Percentiles rank a stretch among this genome's conserved stretches.
These are phyloP conservation scores for Fusarium guadeloupense DNA, from an alignment of 2,329 filamentous ascomycete species.

Conservation along the genomic window DNA sequence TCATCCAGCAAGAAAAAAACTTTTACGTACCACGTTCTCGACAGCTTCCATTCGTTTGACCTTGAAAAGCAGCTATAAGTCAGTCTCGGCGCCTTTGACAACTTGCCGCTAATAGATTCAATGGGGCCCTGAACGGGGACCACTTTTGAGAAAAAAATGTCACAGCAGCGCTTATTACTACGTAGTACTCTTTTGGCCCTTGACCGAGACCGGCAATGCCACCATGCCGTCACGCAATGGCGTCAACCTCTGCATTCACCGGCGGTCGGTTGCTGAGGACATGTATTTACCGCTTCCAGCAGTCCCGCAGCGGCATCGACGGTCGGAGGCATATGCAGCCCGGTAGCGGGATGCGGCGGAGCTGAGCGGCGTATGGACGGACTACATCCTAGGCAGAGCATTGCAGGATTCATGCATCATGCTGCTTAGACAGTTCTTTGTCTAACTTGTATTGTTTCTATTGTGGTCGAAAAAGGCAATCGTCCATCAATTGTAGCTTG, in stretches of 20 bases:
- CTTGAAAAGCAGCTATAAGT: slow-evolving; percentile 5
- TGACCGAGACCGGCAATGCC: slow-evolving; percentile 39
- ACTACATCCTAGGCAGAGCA: neutral
- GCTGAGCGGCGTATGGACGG: slow-evolving; percentile 13
- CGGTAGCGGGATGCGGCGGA: slow-evolving; percentile 30
- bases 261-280: slow-evolving; percentile 7
- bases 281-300: slow-evolving; percentile 40
- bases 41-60: slow-evolving; percentile 18
- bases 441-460: neutral
- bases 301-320: slow-evolving; percentile 38
- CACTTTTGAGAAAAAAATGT: slow-evolving; percentile 23
- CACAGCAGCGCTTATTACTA: slow-evolving; percentile 1
- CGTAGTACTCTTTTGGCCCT: slow-evolving; percentile 21
- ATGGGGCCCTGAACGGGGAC: slow-evolving; percentile 23
- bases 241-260: slow-evolving; percentile 39
- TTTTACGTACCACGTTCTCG: slow-evolving; percentile 34
- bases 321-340: slow-evolving; percentile 25
- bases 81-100: slow-evolving; percentile 17
- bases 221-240: slow-evolving; percentile 44
- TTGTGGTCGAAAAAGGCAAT: neutral
- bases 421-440: neutral
- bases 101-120: slow-evolving; percentile 26
- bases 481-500: neutral
- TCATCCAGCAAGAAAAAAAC: slow-evolving; percentile 21
- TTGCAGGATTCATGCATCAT: slow-evolving; percentile 6